Percentiles rank a stretch among this genome's conserved stretches.
Evolutionary conservation across 305 asterid species (phyloP).

Genomic region (Fraxinus sp.): DNA sequence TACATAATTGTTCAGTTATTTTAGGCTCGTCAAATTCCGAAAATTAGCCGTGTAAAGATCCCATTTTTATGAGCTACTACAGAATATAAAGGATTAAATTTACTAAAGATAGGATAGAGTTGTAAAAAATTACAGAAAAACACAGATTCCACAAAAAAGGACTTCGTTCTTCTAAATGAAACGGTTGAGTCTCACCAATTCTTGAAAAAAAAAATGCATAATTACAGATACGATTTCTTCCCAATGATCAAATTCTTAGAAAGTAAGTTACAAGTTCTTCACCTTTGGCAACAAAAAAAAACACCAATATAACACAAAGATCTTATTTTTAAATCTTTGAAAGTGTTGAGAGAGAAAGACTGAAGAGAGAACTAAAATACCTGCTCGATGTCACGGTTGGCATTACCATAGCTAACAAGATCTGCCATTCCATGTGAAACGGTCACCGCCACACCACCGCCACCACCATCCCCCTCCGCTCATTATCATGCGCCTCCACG

Average conservation of each 20-base stretch:
- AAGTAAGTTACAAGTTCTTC: not conserved
- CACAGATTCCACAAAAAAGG: not conserved
- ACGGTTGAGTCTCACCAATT: conserved; percentile 7
- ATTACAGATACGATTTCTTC: not conserved
- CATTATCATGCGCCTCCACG: conserved; percentile 73
- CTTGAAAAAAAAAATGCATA: not conserved
- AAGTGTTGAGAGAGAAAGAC: not conserved
- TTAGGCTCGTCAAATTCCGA: conserved; percentile 8
- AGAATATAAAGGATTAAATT: conserved; percentile 7
- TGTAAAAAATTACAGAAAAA: conserved; percentile 1
- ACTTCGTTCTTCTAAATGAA: conserved; percentile 27
- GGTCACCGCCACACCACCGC: conserved; percentile 72
- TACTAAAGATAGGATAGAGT: conserved; percentile 7
- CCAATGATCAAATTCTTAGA: not conserved
- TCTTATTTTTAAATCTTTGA: not conserved
- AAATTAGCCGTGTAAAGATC: not conserved
- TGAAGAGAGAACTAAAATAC: conserved; percentile 35
- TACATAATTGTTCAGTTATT: not conserved
- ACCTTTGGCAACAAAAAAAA: conserved; percentile 12
- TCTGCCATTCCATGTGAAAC: conserved; percentile 98
- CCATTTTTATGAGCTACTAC: not conserved
- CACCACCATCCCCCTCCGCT: conserved; percentile 65
- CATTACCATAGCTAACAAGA: conserved; percentile 86
- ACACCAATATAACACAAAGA: not conserved
- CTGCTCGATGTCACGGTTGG: conserved; percentile 88